Conservation (phyloP, 2,329 filamentous ascomycete species). For the Calonectria montana region DNA sequence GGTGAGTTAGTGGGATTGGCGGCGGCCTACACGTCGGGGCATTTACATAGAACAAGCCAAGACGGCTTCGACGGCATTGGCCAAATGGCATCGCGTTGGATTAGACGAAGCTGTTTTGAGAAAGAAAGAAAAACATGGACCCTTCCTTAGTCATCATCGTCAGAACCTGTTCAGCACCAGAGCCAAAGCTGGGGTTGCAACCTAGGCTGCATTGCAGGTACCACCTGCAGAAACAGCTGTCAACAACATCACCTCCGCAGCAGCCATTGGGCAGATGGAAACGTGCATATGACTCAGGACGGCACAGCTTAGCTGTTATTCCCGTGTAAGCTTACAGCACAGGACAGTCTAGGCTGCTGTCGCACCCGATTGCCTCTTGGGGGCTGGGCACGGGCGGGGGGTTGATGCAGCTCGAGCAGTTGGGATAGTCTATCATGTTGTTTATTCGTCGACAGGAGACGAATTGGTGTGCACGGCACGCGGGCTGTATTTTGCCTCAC, state of each 20-base stretch:
- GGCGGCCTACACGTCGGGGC: not conserved
- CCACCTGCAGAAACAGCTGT: not conserved
- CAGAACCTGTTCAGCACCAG: not conserved
- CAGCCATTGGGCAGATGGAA: not conserved
- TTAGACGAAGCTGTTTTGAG: no score
- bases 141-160: not conserved
- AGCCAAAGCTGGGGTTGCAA: not conserved
- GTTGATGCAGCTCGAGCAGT: not conserved
- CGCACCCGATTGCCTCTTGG: not conserved
- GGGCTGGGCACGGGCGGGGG: not conserved
- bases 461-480: conserved; percentile 4
- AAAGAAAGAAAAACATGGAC: not conserved
- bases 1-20: not conserved
- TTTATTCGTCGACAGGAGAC: not conserved
- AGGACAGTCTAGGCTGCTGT: not conserved
- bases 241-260: not conserved
- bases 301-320: not conserved
- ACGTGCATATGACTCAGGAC: not conserved
- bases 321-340: not conserved
- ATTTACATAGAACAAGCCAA: not conserved
- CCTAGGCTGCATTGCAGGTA: not conserved
- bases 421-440: not conserved
- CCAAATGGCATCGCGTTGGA: not conserved
- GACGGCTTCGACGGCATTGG: not conserved
- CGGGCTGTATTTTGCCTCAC: not conserved